Evolutionary conservation across 1,284 basidiomycete species (phyloP).

Genomic region (Boletus hoseneyae): DNA sequence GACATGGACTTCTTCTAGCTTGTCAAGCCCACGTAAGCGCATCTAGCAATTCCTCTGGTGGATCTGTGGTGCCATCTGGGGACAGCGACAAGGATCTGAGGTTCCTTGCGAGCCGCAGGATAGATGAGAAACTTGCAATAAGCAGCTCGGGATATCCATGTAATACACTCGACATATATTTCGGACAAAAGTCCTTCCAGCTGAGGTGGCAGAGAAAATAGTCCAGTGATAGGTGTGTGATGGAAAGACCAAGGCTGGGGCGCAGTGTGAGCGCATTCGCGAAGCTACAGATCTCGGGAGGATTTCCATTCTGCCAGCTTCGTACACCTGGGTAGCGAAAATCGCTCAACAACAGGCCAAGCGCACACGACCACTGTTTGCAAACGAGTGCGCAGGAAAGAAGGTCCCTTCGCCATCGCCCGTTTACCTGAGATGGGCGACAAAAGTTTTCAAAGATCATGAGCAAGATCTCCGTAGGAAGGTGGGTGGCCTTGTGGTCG

Average conservation of each 20-base stretch:
- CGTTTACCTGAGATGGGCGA: not conserved
- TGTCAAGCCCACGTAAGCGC: not conserved
- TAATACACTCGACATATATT: too few relatives aligned
- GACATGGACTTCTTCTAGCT: not conserved
- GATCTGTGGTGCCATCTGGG: too few relatives aligned
- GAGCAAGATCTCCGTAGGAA: not conserved
- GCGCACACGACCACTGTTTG: not conserved
- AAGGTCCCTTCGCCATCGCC: conserved; percentile 2
- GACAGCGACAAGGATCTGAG: not conserved
- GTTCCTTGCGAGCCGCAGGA: not conserved
- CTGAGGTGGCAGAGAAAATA: not conserved
- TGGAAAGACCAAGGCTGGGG: not conserved
- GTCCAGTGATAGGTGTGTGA: not conserved
- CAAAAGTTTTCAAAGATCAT: not conserved
- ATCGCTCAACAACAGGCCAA: not conserved
- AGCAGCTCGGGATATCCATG: too few relatives aligned
- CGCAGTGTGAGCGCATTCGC: not conserved
- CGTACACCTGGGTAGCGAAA: not conserved
- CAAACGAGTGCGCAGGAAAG: conserved; percentile 1
- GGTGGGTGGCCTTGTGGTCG: not conserved
- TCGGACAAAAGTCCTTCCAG: not conserved
- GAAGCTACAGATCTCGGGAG: not conserved
- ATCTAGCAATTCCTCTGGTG: not conserved
- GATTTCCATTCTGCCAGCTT: not conserved
- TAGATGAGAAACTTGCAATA: not conserved